Base-by-base conservation (phyloP, 768 basidiomycete genomes). In the Auricularia heimuer region DNA sequence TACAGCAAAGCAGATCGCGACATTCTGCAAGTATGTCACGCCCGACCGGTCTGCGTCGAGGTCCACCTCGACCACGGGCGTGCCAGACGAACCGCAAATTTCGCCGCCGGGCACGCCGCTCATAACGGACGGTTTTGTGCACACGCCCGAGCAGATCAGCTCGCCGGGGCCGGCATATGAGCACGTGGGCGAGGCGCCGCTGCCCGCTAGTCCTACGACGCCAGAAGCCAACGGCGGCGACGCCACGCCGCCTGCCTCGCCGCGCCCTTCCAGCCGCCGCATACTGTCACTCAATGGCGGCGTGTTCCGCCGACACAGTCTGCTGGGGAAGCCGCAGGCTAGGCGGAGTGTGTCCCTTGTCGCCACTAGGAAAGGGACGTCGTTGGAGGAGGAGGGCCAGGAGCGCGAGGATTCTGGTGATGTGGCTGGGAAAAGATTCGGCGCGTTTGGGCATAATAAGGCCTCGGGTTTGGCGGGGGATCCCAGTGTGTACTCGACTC, bases 401-500 rank as follows among this genome's bases (percentile, higher is more conserved):
- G 66, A 62, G 18, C 58, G 54, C 18, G 34, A 39, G 14, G 62
- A 65, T 37, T 64, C 63, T 14, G 60, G 62, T 10, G 65, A 66
- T 39, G 65, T 66, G 11, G 69, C 65, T 4, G 67, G 67, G 14
- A 65, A 60, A 36, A 60, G 67, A 37, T 68, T 68, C 42, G 44
- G 29, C 10, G 61, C 62, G 16, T 47, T 62, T 37, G 35, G 39
- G 8, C 58, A 64, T 11, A 63, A 36, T 10, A 62, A 65, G 34
- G 71, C 45, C 10, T 67, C 70, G 7, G 72, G 76, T 37, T 75
- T 73, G 62, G 90, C 91, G 14, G 91, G 91, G 1, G 85, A 91
- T 66, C 75, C 81, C 3, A 72, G 71, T 3, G 77, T 88, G 1
- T 92, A 93, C 70, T 45, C 63, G 24, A 51, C 71, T 69, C 33